Percentiles rank a stretch among this genome's conserved stretches.
These are phyloP conservation scores for Mycocentrospora acerina DNA, from an alignment of 2,329 filamentous ascomycete genomes.

Conservation along the genomic window DNA sequence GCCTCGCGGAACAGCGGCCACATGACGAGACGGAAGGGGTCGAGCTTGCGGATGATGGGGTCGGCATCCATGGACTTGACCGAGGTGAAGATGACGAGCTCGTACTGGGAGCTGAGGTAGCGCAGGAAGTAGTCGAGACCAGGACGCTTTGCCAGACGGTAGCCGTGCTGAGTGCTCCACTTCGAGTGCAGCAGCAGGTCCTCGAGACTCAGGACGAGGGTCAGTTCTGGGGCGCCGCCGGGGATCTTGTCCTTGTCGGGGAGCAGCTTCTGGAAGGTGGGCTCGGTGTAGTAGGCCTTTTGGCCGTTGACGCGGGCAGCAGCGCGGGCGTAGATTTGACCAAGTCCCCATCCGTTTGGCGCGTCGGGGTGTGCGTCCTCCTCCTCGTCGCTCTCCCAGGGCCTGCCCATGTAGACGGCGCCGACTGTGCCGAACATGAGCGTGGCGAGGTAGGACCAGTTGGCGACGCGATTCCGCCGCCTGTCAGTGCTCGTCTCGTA, in stretches of 20 bases:
- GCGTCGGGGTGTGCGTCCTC: conserved; percentile 66
- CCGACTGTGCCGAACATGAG: conserved; percentile 59
- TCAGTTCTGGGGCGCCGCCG: conserved; percentile 78
- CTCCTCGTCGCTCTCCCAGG: conserved; percentile 80
- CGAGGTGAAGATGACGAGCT: conserved; percentile 92
- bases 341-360: conserved; percentile 76
- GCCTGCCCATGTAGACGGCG: conserved; percentile 76
- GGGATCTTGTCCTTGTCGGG: conserved; percentile 65
- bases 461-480: conserved; percentile 73
- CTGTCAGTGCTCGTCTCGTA: conserved; percentile 92
- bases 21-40: conserved; percentile 92
- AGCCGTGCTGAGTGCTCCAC: conserved; percentile 91
- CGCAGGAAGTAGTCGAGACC: conserved; percentile 96
- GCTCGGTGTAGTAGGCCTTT: conserved; percentile 92
- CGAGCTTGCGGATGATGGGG: conserved; percentile 86
- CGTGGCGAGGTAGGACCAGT: conserved; percentile 68
- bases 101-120: conserved; percentile 97
- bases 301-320: conserved; percentile 73
- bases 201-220: conserved; percentile 87
- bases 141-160: conserved; percentile 91
- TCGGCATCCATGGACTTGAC: conserved; percentile 83
- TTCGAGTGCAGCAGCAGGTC: conserved; percentile 93
- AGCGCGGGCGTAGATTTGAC: conserved; percentile 78
- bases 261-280: conserved; percentile 89
- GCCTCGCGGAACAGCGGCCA: conserved; percentile 95